phyloP scores from a whole-genome alignment of 108 stramenopile species.

The Craspedostauros australis region DNA sequence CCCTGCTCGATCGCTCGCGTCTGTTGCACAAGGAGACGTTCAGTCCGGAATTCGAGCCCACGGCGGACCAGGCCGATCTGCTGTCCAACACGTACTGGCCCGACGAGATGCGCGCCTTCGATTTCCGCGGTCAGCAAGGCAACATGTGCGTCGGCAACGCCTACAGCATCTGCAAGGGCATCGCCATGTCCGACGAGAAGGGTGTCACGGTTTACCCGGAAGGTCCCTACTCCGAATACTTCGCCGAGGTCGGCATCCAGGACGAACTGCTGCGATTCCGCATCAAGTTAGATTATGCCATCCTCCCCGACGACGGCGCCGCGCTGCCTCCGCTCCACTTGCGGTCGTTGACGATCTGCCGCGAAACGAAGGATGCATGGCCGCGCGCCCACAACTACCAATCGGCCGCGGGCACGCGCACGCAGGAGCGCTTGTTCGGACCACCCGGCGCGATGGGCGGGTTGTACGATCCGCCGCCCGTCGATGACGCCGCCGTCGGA shows the following conservation, averaged over 20 bases:
- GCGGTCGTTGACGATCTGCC: conserved; percentile 71
- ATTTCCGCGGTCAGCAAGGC: conserved; percentile 82
- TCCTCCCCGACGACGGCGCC: conserved; percentile 16
- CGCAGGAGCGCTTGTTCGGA: conserved; percentile 54
- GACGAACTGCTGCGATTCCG: conserved; percentile 61
- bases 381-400: conserved; percentile 31
- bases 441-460: conserved; percentile 74
- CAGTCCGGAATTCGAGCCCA: neutral
- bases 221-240: conserved; percentile 72
- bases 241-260: conserved; percentile 67
- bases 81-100: conserved; percentile 40
- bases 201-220: conserved; percentile 21
- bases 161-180: conserved; percentile 61
- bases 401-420: conserved; percentile 19
- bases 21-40: conserved; percentile 56
- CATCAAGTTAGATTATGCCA: conserved; percentile 72
- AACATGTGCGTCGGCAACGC: conserved; percentile 85
- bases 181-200: conserved; percentile 23
- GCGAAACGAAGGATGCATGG: conserved; percentile 71
- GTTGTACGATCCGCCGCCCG: conserved; percentile 82
- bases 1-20: conserved; percentile 35
- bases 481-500: conserved; percentile 50
- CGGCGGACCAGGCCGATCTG: conserved; percentile 15
- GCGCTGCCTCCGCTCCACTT: conserved; percentile 55
- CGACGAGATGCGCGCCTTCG: conserved; percentile 38